Evolutionary conservation across 2,329 filamentous ascomycete species (phyloP), one percentile per base, ranked within the genome.

Genomic region (Penicillium olsonii): DNA sequence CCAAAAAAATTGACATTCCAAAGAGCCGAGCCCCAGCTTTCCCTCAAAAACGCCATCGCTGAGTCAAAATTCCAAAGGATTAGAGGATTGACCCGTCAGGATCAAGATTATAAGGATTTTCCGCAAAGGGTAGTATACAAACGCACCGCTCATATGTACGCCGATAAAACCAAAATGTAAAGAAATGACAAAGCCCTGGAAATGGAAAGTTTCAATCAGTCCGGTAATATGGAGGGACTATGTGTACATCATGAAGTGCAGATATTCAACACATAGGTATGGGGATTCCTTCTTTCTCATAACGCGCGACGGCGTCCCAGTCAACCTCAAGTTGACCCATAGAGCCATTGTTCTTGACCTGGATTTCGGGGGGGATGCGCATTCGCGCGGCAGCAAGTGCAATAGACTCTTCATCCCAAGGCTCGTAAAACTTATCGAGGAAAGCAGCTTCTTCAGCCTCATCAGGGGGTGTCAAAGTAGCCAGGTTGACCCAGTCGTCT

Each of bases 241-340:
- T 44, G 40, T 38, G 40, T 48, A 48, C 26, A 33, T 42, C 14
- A n/a, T 37, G 17, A 20, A 43, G 22, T 19, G 12, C 18, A 10
- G 2, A 17, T 37, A 34, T 50, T 61, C 54, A 69, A 48, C 64
- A 57, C 33, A 64, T 57, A 39, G 56, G 59, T 37, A 70, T 64
- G 17, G 60, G 51, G 33, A 67, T 61, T 8, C 53, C 59, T 15
- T 63, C 58, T 19, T 59, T 57, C 24, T 66, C 63, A 18, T 65
- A 65, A 10, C 57, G 59, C n/a, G 69, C 65, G 31, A 70, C 50
- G 11, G 59, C 58, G n/a, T 74, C 70, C 70, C 72, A 75, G 45
- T 75, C 68, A 26, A 74, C 60, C 27, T 66, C 34, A 20, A 56
- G 55, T 60, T 62, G 37, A 64, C 55, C 70, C 69, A 72, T 37